These are phyloP conservation scores for Hypocrella siamensis DNA, from an alignment of 2,329 filamentous ascomycete species.

Conservation along the genomic window DNA sequence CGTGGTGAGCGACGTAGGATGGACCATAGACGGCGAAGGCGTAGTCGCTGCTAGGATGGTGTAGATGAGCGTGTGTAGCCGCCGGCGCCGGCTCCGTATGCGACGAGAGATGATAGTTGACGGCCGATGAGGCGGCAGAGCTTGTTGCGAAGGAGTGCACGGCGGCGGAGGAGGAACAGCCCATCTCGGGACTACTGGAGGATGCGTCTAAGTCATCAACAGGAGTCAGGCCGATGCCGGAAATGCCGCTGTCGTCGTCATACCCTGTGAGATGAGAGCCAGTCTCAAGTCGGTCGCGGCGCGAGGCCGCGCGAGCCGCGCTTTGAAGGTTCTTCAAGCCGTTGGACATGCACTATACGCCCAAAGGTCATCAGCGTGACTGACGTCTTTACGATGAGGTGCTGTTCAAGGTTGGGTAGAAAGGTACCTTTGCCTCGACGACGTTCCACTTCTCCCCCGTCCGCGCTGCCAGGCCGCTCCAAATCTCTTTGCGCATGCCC, in stretches of 20 bases:
- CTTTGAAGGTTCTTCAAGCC: conserved; percentile 69
- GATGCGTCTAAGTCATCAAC: conserved; percentile 43
- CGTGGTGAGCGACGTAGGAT: conserved; percentile 17
- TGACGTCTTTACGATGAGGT: too few species aligned
- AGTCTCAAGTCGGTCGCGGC: conserved; percentile 45
- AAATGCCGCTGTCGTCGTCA: conserved; percentile 59
- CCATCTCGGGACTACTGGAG: conserved; percentile 39
- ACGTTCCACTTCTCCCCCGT: conserved; percentile 75
- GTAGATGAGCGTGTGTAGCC: background rate
- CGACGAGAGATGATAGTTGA: conserved; percentile 1
- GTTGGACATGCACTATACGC: conserved; percentile 59
- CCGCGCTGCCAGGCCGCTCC: conserved; percentile 54
- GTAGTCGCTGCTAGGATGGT: conserved; percentile 3
- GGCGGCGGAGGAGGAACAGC: conserved; percentile 20
- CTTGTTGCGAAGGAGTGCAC: conserved; percentile 23
- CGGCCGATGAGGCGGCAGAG: conserved; percentile 13
- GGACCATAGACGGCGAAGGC: conserved; percentile 9
- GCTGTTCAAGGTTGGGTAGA: background rate
- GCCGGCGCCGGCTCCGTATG: background rate
- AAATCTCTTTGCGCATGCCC: conserved; percentile 65
- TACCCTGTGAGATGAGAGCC: conserved; percentile 26
- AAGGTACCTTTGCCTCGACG: conserved; percentile 42
- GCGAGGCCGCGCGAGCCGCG: conserved; percentile 47
- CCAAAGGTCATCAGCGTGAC: too few species aligned
- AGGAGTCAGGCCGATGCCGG: conserved; percentile 40